Evolutionary conservation across 345 rosid species (phyloP).

Genomic region (Lagerstroemia speciosa): DNA sequence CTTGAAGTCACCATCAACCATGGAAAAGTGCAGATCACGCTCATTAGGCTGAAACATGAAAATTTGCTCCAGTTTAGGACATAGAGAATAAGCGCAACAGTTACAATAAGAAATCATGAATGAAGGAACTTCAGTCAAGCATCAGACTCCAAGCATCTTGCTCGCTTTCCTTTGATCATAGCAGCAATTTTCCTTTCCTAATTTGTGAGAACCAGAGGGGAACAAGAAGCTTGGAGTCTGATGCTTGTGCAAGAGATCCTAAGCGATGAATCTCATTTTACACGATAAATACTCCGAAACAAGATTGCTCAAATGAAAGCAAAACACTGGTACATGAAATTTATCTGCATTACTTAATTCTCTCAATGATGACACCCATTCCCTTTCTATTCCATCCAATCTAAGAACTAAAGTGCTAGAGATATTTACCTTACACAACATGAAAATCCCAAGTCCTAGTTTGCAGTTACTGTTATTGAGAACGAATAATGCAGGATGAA

Average conservation of each 20-base stretch:
- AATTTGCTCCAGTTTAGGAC: neutral
- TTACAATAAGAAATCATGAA: neutral
- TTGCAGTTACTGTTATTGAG: too few species aligned
- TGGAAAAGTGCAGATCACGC: constrained; percentile 74
- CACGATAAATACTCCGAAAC: too few species aligned
- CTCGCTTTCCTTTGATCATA: too few species aligned
- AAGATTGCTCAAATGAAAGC: neutral
- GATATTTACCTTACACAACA: too few species aligned
- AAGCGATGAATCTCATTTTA: neutral
- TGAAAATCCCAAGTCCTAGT: too few species aligned
- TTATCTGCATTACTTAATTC: neutral
- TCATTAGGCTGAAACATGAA: constrained; percentile 37
- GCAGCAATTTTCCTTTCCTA: too few species aligned
- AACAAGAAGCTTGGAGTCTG: too few species aligned
- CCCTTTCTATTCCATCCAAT: too few species aligned
- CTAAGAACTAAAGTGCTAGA: too few species aligned
- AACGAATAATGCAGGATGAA: neutral
- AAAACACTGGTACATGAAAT: neutral
- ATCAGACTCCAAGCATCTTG: too few species aligned
- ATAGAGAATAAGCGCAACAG: neutral
- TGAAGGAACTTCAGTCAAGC: neutral
- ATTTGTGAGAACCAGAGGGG: neutral
- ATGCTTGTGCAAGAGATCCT: neutral
- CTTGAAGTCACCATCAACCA: constrained; percentile 98
- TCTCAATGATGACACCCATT: too few species aligned